Conservation (phyloP, 176 grass and related monocot genomes). For the Thinopyrum elongatum region DNA sequence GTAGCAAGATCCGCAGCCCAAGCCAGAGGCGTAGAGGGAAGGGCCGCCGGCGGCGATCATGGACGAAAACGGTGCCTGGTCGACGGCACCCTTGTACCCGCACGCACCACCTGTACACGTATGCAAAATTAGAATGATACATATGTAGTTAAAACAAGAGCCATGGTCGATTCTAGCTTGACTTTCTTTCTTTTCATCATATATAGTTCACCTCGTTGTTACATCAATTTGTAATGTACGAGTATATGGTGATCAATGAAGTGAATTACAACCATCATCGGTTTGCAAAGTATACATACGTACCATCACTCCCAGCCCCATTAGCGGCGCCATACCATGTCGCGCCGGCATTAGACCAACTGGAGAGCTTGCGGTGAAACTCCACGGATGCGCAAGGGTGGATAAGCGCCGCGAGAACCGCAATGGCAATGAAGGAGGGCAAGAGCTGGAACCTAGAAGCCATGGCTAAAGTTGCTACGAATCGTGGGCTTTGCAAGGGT, state of each 20-base stretch:
- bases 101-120: conserved; percentile 52
- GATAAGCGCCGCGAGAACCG: conserved; percentile 1
- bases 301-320: conserved; percentile 82
- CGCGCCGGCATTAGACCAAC: conserved; percentile 43
- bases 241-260: background rate
- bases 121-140: background rate
- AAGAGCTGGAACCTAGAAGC: conserved; percentile 17
- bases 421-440: background rate
- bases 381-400: conserved; percentile 25
- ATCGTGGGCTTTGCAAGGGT: background rate
- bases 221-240: background rate
- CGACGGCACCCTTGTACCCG: conserved; percentile 57
- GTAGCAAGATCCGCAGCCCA: conserved; percentile 66
- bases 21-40: conserved; percentile 45
- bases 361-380: conserved; percentile 54
- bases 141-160: background rate
- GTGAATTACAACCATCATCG: background rate
- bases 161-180: background rate
- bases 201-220: background rate
- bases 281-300: background rate
- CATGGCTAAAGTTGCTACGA: conserved; percentile 21
- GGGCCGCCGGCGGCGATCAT: conserved; percentile 64
- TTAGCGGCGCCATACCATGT: conserved; percentile 70
- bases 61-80: conserved; percentile 50
- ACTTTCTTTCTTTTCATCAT: too few species aligned